Conservation (phyloP, 108 stramenopile genomes). For the Pseudonitzschia pungens region DNA sequence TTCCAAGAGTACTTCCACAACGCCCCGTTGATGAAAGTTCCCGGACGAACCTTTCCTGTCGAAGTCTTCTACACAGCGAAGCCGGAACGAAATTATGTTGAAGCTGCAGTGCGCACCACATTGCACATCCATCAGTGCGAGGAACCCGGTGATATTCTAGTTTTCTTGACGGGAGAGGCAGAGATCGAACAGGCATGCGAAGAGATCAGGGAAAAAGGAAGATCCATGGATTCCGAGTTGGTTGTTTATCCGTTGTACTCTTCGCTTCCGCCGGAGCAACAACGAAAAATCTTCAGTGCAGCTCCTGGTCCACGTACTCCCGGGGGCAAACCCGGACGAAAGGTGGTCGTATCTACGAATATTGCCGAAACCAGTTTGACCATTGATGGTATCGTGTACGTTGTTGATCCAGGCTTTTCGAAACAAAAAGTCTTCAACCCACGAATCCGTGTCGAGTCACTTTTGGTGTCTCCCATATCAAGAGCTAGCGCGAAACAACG, state of each 20-base stretch:
- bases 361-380: slow-evolving; percentile 99
- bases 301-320: slow-evolving; percentile 92
- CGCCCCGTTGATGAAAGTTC: slow-evolving; percentile 92
- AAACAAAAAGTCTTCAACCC: slow-evolving; percentile 99
- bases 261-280: slow-evolving; percentile 92
- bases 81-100: slow-evolving; percentile 98
- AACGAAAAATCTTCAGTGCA: slow-evolving; percentile 89
- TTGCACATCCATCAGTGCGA: slow-evolving; percentile 98
- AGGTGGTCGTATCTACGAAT: slow-evolving; percentile 98
- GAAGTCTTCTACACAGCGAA: slow-evolving; percentile 97
- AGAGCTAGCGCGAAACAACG: slow-evolving; percentile 94
- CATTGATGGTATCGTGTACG: slow-evolving; percentile 99
- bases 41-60: slow-evolving; percentile 97
- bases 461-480: slow-evolving; percentile 97
- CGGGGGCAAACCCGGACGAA: slow-evolving; percentile 95
- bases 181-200: slow-evolving; percentile 99
- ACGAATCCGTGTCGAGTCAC: slow-evolving; percentile 95
- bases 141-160: slow-evolving; percentile 95
- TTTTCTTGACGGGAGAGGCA: slow-evolving; percentile 98
- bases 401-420: slow-evolving; percentile 98
- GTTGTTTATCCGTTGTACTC: slow-evolving; percentile 97
- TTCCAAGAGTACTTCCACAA: slow-evolving; percentile 88
- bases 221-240: slow-evolving; percentile 66
- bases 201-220: slow-evolving; percentile 80
- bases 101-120: slow-evolving; percentile 95